Conservation (phyloP, 208 protist species). For the Strigomonas oncopelti region DNA sequence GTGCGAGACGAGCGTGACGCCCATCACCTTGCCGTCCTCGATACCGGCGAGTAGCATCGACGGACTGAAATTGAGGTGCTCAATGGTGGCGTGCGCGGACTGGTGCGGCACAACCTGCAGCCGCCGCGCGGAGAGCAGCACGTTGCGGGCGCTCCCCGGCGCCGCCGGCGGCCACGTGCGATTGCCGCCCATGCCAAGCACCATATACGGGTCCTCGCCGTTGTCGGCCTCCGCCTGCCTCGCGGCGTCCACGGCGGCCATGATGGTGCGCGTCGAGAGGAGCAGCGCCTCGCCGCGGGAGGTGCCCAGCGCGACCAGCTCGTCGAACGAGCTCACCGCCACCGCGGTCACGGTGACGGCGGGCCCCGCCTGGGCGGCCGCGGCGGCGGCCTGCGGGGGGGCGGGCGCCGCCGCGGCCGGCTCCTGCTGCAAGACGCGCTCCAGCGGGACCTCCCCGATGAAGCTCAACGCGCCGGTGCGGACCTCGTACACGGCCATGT, state of each 20-base stretch:
- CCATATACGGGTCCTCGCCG: constrained; percentile 29
- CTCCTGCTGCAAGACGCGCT: background rate
- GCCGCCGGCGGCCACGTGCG: constrained; percentile 1
- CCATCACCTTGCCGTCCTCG: constrained; percentile 71
- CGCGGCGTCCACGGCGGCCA: constrained; percentile 15
- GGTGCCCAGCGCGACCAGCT: constrained; percentile 71
- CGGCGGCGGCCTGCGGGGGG: background rate
- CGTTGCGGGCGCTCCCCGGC: background rate
- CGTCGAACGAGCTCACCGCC: constrained; percentile 62
- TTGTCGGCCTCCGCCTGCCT: constrained; percentile 19
- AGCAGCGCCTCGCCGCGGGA: constrained; percentile 53
- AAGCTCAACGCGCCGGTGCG: constrained; percentile 32
- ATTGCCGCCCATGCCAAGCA: background rate
- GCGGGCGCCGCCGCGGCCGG: background rate
- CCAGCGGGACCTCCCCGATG: constrained; percentile 30
- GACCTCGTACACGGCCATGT: constrained; percentile 60
- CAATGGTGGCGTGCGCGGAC: constrained; percentile 27
- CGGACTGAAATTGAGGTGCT: constrained; percentile 68
- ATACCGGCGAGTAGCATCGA: constrained; percentile 80
- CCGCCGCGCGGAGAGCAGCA: constrained; percentile 34
- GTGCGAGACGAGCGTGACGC: constrained; percentile 50
- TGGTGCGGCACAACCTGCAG: constrained; percentile 41
- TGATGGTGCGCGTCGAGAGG: constrained; percentile 36
- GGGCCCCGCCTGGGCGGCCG: background rate
- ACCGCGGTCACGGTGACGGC: constrained; percentile 36